Percentiles rank a stretch among this genome's conserved stretches.
phyloP scores from a whole-genome alignment of 345 rosid genomes.

The Alliaria petiolata region DNA sequence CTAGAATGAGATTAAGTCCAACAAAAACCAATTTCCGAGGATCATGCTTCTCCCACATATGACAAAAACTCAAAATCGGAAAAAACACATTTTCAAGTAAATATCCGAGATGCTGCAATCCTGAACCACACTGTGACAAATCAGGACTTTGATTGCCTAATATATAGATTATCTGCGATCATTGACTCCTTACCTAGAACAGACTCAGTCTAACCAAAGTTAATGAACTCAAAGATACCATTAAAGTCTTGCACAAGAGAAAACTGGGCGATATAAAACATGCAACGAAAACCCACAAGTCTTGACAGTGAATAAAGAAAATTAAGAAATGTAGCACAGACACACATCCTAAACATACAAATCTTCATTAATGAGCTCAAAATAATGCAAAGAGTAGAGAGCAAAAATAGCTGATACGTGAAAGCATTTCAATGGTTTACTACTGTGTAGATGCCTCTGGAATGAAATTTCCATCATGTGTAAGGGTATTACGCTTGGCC shows the following conservation, averaged over 20 bases:
- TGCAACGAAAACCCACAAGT: too few species aligned
- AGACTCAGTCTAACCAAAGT: too few species aligned
- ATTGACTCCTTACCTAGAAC: too few species aligned
- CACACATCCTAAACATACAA: neutral
- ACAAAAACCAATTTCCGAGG: neutral
- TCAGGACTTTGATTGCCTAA: neutral
- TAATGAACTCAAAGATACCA: too few species aligned
- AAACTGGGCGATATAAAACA: too few species aligned
- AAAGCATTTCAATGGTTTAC: neutral
- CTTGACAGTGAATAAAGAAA: too few species aligned
- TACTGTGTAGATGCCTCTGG: neutral
- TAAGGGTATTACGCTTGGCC: neutral
- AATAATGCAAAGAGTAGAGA: neutral
- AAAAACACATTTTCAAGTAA: neutral
- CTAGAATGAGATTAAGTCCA: neutral
- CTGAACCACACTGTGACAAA: neutral
- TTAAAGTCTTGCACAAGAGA: too few species aligned
- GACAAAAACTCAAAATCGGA: neutral
- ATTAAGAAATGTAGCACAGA: neutral
- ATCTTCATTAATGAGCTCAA: neutral
- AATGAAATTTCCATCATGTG: neutral
- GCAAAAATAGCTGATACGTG: neutral
- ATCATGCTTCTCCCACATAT: neutral
- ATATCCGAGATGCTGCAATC: neutral
- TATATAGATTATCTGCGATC: neutral